Base-by-base conservation (phyloP, 2,329 filamentous ascomycete species). In the Diaporthe vaccinii region DNA sequence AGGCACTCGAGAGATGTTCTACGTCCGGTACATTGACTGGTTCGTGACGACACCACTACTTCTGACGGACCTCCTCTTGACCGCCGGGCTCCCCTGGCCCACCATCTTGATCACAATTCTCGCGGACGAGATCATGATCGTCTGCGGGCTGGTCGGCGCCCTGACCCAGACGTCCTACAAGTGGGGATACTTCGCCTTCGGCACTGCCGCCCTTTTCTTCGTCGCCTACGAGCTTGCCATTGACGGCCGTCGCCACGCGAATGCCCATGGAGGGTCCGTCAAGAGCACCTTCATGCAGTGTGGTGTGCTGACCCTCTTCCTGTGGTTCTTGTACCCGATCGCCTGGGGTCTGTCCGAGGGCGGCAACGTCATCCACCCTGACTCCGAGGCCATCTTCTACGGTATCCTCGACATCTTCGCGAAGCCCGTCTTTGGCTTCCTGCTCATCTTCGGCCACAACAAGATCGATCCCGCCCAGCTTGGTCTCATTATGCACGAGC, bases 331-430 rank as follows among this genome's bases (percentile, higher is more conserved):
- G 36, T 93, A 93, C 81, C 92, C 92, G 0, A 87, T 92, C 76
- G 87, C 89, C 31, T 93, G 91, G 91, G 91, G 90, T 73, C 79
- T 93, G 3, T 86, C 83, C 58, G 91, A 93, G 82, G 91, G 91
- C 44, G 91, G 91, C 15, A 93, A 93, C 78, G 83, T 92, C 77
- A 92, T 93, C 69, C 83, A 91, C 2, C 89, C 91, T 0, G 92
- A 94, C 79, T 90, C 89, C 0, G 92, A 94, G 80, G 91, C 91
- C 15, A 84, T 93, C 75, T 93, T 94, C 81, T 94, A 94, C 80
- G 91, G 92, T 57, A 84, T 93, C 4, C 86, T 94, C 0, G 92
- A 94, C 76, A 82, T 93, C 7, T 76, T 93, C 4, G 88, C 92
- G 9, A 94, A 93, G 84, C 90, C 91, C 0, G 85, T 89, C 12